phyloP scores from a whole-genome alignment of 1,284 basidiomycete genomes.

The Leccinum colubrinum region DNA sequence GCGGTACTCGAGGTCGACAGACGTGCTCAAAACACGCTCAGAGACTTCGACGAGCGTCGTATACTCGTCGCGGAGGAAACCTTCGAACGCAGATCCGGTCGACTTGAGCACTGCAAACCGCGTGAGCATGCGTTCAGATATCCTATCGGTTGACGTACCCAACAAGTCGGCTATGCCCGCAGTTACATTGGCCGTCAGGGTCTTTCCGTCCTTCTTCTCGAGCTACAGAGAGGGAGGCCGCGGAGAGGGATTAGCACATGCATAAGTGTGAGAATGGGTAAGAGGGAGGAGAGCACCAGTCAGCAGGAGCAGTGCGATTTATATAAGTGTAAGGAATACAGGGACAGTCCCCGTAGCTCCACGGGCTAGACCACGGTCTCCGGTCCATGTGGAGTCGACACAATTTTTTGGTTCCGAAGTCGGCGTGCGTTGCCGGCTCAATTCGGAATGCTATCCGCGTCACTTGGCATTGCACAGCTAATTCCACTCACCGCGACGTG shows the following conservation, averaged over 20 bases:
- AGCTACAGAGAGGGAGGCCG: slow-evolving; percentile 37
- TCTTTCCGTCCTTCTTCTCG: slow-evolving; percentile 60
- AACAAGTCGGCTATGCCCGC: slow-evolving; percentile 78
- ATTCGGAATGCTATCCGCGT: slow-evolving; percentile 7
- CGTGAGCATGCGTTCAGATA: neutral
- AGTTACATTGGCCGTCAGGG: slow-evolving; percentile 59
- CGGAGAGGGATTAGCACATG: slow-evolving; percentile 2
- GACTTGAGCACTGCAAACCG: slow-evolving; percentile 79
- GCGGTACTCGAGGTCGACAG: slow-evolving; percentile 71
- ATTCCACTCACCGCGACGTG: slow-evolving; percentile 53
- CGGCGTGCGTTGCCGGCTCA: slow-evolving; percentile 19
- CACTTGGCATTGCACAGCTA: neutral
- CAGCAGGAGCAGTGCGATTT: slow-evolving; percentile 4
- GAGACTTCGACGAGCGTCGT: slow-evolving; percentile 81
- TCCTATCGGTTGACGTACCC: slow-evolving; percentile 42
- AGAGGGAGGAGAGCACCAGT: neutral
- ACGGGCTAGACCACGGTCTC: slow-evolving; percentile 18
- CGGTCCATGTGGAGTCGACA: slow-evolving; percentile 19
- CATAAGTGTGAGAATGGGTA: neutral
- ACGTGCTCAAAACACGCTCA: slow-evolving; percentile 89
- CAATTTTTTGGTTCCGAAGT: slow-evolving; percentile 3
- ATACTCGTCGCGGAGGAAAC: slow-evolving; percentile 85
- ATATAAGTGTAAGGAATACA: slow-evolving; percentile 11
- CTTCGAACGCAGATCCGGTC: slow-evolving; percentile 83
- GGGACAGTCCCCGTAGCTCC: slow-evolving; percentile 15